A percentile compares a stretch with the other conserved stretches of the same genome.
These are phyloP conservation scores for Ogataea allantospora DNA, from an alignment of 805 yeast species.

Conservation along the genomic window DNA sequence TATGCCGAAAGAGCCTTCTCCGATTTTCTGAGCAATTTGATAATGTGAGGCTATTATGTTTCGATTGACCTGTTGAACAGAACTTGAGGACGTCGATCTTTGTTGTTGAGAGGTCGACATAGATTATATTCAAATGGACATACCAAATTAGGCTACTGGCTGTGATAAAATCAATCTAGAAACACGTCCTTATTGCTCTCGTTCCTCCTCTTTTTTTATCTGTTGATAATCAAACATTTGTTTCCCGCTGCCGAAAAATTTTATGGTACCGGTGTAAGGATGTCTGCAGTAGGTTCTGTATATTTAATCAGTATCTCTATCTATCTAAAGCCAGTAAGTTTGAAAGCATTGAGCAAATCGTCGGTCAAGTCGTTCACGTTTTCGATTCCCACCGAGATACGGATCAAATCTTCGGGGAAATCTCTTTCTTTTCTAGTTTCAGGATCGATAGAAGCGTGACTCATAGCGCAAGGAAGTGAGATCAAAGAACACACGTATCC, in stretches of 20 bases:
- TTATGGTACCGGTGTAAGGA: conserved; percentile 7
- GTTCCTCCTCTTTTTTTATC: conserved; percentile 11
- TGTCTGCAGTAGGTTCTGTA: background rate
- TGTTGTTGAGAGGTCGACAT: conserved; percentile 13
- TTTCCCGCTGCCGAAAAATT: conserved; percentile 14
- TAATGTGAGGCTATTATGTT: conserved; percentile 59
- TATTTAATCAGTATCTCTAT: background rate
- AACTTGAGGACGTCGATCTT: conserved; percentile 20
- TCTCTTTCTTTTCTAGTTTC: conserved; percentile 83
- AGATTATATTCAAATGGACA: conserved; percentile 3
- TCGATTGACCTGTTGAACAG: conserved; percentile 22
- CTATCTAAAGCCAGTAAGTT: conserved; percentile 54
- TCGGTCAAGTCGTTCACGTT: conserved; percentile 72
- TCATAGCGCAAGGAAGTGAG: conserved; percentile 93
- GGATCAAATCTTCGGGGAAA: conserved; percentile 87
- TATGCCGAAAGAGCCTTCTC: conserved; percentile 86
- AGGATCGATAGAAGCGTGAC: conserved; percentile 94
- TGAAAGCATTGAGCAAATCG: conserved; percentile 74
- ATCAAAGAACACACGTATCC: conserved; percentile 93
- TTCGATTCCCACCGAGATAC: conserved; percentile 92
- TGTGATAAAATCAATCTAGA: background rate
- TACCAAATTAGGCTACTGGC: conserved; percentile 1
- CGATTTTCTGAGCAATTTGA: conserved; percentile 79
- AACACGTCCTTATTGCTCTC: conserved; percentile 5
- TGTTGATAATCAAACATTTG: conserved; percentile 6